Percentiles rank a stretch among this genome's conserved stretches.
Evolutionary conservation across 164 flowering plant species (phyloP).

Genomic region (Nymphaea colorata): DNA sequence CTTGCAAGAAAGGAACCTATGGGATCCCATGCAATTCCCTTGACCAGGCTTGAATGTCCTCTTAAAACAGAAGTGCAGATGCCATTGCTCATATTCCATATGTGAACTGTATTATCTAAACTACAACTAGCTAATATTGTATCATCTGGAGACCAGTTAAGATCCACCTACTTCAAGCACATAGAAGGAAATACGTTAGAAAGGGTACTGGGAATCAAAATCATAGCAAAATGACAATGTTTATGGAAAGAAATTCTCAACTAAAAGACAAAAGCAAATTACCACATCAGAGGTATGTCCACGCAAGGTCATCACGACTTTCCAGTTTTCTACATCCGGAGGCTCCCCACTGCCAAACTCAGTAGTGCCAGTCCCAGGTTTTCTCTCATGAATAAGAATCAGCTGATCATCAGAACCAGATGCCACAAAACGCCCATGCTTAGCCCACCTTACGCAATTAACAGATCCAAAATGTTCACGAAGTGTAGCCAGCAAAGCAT

Average conservation of each 20-base stretch:
- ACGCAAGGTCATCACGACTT: slow-evolving; percentile 81
- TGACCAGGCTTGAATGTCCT: slow-evolving; percentile 98
- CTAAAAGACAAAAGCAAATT: slow-evolving; percentile 15
- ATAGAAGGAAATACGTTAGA: slow-evolving; percentile 32
- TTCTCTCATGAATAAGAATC: slow-evolving; percentile 84
- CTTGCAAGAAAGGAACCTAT: slow-evolving; percentile 97
- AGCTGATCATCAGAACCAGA: slow-evolving; percentile 99
- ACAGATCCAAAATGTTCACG: slow-evolving; percentile 99
- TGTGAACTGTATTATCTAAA: slow-evolving; percentile 88
- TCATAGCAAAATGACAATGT: not conserved
- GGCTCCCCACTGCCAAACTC: slow-evolving; percentile 99
- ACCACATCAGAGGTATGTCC: slow-evolving; percentile 99
- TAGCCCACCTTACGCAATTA: slow-evolving; percentile 99
- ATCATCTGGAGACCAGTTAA: slow-evolving; percentile 99
- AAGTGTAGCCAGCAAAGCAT: slow-evolving; percentile 81
- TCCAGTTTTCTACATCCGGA: slow-evolving; percentile 98
- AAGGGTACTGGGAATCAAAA: not conserved
- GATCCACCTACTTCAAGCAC: slow-evolving; percentile 99
- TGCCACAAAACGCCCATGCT: slow-evolving; percentile 81
- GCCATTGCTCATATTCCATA: slow-evolving; percentile 94
- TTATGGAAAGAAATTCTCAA: not conserved
- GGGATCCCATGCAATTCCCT: slow-evolving; percentile 99
- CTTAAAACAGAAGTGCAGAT: slow-evolving; percentile 93
- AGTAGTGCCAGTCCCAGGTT: slow-evolving; percentile 98
- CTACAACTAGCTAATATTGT: slow-evolving; percentile 90